Conservation (phyloP, 805 yeast species). For the Yamadazyma laniorum region DNA sequence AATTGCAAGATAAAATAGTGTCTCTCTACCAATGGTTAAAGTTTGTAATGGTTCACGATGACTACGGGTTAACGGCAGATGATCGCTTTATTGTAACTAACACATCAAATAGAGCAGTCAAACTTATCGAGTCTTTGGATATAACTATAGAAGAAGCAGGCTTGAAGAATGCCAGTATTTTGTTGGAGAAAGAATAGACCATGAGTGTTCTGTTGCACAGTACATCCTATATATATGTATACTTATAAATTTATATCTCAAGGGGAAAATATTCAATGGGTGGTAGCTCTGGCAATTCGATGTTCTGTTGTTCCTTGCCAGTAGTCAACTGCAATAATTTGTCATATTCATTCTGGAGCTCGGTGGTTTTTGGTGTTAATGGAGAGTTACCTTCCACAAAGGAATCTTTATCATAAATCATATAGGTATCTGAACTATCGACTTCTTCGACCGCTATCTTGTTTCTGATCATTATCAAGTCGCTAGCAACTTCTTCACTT, state of each 20-base stretch:
- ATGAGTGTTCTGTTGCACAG: neutral
- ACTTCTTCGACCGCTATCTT: constrained; percentile 8
- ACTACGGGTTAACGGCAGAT: constrained; percentile 50
- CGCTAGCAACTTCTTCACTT: constrained; percentile 24
- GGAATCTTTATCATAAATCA: neutral
- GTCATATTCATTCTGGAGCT: constrained; percentile 2
- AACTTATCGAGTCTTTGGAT: constrained; percentile 56
- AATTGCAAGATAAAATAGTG: constrained; percentile 53
- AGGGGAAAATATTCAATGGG: constrained; percentile 11
- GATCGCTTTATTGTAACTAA: constrained; percentile 34
- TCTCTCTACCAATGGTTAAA: constrained; percentile 68
- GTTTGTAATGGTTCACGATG: constrained; percentile 46
- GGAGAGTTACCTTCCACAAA: neutral
- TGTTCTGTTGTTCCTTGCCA: neutral
- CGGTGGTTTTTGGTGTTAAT: constrained; percentile 3
- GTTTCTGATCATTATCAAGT: constrained; percentile 20
- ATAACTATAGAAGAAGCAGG: constrained; percentile 70
- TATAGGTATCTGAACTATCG: constrained; percentile 7
- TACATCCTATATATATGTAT: constrained; percentile 4
- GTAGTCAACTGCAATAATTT: constrained; percentile 1
- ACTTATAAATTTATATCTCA: neutral
- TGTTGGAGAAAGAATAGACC: constrained; percentile 52
- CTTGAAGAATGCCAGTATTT: constrained; percentile 74
- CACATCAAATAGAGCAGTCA: constrained; percentile 41
- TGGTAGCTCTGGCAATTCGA: constrained; percentile 9